Evolutionary conservation across 139 green algal genomes (phyloP), one percentile per base, ranked within the genome.

Genomic region (Coccomyxa sp.): DNA sequence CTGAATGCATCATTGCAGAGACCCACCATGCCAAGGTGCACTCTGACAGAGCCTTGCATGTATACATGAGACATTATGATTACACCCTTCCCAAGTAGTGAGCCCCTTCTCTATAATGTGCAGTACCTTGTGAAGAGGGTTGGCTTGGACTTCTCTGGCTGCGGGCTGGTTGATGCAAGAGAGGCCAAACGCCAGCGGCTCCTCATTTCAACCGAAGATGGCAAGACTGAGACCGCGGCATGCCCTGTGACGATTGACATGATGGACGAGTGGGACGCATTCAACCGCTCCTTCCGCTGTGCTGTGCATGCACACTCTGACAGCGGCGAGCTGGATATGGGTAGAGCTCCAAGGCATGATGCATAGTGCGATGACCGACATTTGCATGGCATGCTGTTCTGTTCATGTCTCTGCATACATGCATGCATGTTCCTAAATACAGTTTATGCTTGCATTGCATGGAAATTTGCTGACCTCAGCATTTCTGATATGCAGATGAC

Each of bases 91-190:
- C 25, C 27, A 30, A 45, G 71, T 45, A 30, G 23, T 3, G 71
- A 18, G 1, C 3, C 12, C 17, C 21, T 27, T 32, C 16, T 25
- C 30, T 25, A 81, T 59, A 15, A 18, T 81, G 12, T 82, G 76
- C 82, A 86, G 82, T 86, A 82, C 77, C 74, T 86, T 77, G 82
- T 86, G 38, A 86, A 86, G 66, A 58, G 82, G n/a, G 80, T 75
- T 25, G 82, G 77, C 15, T 45, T 82, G 27, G 82, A 74, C 82
- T 86, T 79, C 77, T 60, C 77, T 23, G 82, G 82, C 38, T 86
- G 67, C 60, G 77, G 77, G 1, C 21, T 82, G 30, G 82, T 82
- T 63, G 82, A 86, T 74, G 77, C 77, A 23, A 63, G 79, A 21
- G 82, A 51, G 38, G 82, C 82, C 66, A 86, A 86, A 38, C 60